These are phyloP conservation scores for Melaleuca quinquenervia DNA, from an alignment of 345 rosid species.

Conservation along the genomic window DNA sequence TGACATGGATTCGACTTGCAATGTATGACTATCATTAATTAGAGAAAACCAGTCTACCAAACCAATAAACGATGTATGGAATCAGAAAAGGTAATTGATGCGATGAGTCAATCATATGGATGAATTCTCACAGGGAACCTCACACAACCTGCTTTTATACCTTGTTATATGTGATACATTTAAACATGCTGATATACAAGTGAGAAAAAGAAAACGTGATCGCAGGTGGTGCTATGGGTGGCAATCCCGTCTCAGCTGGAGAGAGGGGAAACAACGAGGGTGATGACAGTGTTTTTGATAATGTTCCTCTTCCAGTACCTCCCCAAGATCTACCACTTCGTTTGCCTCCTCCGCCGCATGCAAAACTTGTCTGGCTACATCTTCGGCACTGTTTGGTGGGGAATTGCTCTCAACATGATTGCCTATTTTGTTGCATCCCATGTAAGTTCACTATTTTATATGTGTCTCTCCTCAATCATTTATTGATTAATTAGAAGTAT, in stretches of 20 bases:
- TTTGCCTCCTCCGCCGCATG: constrained; percentile 81
- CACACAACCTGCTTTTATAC: neutral
- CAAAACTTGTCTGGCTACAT: constrained; percentile 85
- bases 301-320: constrained; percentile 84
- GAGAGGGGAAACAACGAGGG: constrained; percentile 45
- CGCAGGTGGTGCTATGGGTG: constrained; percentile 78
- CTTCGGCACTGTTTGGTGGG: constrained; percentile 98
- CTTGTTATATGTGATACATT: neutral
- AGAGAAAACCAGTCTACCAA: neutral
- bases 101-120: neutral
- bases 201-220: neutral
- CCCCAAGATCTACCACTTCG: constrained; percentile 85
- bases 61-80: neutral
- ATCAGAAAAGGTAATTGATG: neutral
- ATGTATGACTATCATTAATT: neutral
- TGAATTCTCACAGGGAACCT: neutral
- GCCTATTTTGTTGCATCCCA: constrained; percentile 95
- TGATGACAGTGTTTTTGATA: constrained; percentile 56
- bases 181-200: neutral
- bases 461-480: neutral
- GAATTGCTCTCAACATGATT: constrained; percentile 81
- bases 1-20: neutral
- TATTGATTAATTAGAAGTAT: neutral
- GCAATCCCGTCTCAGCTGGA: constrained; percentile 54
- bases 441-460: constrained; percentile 29